Evolutionary conservation across 306 rosid genomes (phyloP).

Genomic region (Sphenostylis stenocarpa): DNA sequence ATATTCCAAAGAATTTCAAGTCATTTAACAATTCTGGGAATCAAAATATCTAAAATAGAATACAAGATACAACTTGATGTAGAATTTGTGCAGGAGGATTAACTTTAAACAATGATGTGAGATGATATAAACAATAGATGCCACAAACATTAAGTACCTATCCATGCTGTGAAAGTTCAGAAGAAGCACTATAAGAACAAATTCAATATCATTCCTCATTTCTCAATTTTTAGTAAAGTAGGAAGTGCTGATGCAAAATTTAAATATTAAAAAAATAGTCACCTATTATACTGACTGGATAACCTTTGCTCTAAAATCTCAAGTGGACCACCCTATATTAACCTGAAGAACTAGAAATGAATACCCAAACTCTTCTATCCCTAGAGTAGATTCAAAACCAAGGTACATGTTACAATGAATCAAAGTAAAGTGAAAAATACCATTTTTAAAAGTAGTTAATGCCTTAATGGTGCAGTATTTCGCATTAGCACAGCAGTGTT

Average conservation of each 20-base stretch:
- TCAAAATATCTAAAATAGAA: conserved; percentile 9
- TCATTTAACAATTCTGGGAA: not conserved
- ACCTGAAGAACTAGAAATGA: no score
- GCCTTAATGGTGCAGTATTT: not conserved
- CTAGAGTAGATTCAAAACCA: no score
- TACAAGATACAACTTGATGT: not conserved
- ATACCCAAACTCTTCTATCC: no score
- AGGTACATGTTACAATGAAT: not conserved
- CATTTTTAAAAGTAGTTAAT: not conserved
- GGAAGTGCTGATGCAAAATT: not conserved
- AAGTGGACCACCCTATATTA: not conserved
- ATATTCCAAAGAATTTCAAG: conserved; percentile 16
- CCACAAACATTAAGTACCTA: not conserved
- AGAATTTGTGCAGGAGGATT: not conserved
- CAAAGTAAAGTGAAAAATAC: not conserved
- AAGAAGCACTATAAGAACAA: not conserved
- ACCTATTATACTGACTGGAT: not conserved
- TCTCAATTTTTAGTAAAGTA: conserved; percentile 3
- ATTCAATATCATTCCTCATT: not conserved
- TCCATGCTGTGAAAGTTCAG: not conserved
- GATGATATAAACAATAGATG: conserved; percentile 3
- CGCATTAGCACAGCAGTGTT: not conserved
- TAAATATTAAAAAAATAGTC: not conserved
- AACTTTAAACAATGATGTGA: not conserved
- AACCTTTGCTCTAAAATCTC: not conserved